Evolutionary conservation across 1,284 basidiomycete genomes (phyloP).

Genomic region (Ceratobasidium sp.): DNA sequence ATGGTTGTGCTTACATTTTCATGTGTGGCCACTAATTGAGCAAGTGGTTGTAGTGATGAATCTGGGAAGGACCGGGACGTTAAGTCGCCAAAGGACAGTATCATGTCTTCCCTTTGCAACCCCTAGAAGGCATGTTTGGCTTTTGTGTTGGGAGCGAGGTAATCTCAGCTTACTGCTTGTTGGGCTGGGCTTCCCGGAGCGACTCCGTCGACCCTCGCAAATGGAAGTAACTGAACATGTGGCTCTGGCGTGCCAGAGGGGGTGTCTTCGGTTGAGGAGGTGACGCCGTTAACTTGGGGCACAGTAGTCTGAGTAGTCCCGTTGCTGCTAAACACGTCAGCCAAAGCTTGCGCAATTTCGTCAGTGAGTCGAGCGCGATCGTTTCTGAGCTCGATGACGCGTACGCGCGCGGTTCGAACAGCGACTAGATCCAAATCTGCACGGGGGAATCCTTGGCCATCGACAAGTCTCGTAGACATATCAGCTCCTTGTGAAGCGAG

Average conservation of each 20-base stretch:
- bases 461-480: conserved; percentile 77
- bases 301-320: conserved; percentile 54
- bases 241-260: conserved; percentile 32
- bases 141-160: conserved; percentile 9
- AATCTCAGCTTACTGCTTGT: conserved; percentile 70
- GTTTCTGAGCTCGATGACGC: conserved; percentile 82
- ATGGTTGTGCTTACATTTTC: conserved; percentile 73
- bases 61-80: conserved; percentile 66
- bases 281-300: conserved; percentile 44
- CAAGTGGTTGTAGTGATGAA: conserved; percentile 74
- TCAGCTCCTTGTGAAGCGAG: conserved; percentile 64
- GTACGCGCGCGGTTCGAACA: conserved; percentile 78
- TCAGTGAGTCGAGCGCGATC: conserved; percentile 78
- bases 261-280: conserved; percentile 25
- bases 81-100: conserved; percentile 79
- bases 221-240: conserved; percentile 53
- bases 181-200: conserved; percentile 83
- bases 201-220: conserved; percentile 84
- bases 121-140: conserved; percentile 64
- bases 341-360: conserved; percentile 74
- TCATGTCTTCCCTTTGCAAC: conserved; percentile 75
- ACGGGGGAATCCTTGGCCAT: conserved; percentile 87
- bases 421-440: conserved; percentile 86
- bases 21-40: conserved; percentile 74
- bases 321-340: conserved; percentile 69